A percentile compares a stretch with the other conserved stretches of the same genome.
Evolutionary conservation across 208 protist genomes (phyloP).

Genomic region (Trypanosoma rangeli): DNA sequence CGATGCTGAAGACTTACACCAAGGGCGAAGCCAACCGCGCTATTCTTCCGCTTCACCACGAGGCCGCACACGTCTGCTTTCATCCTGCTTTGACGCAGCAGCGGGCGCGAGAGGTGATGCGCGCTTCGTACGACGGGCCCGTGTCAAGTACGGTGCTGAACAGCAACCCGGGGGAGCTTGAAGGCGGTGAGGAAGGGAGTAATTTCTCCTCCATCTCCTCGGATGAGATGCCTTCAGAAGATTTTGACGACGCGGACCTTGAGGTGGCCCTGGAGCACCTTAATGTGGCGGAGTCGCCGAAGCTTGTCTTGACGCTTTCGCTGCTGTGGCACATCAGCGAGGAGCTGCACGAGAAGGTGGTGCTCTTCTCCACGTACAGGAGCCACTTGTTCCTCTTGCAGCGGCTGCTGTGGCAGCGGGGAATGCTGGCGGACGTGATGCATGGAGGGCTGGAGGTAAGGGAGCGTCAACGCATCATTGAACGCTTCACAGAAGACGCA

Average conservation of each 20-base stretch:
- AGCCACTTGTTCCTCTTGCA: conserved; percentile 57
- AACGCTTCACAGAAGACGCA: conserved; percentile 56
- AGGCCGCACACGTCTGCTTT: conserved; percentile 70
- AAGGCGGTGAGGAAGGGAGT: neutral
- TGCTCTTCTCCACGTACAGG: conserved; percentile 80
- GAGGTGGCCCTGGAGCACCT: conserved; percentile 19
- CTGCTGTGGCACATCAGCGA: conserved; percentile 54
- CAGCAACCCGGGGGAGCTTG: neutral
- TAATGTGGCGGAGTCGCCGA: conserved; percentile 54
- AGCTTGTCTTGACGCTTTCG: conserved; percentile 57
- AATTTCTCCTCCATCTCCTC: neutral
- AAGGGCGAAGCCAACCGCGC: conserved; percentile 27
- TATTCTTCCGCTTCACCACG: conserved; percentile 55
- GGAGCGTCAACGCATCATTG: conserved; percentile 53
- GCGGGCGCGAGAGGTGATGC: conserved; percentile 3
- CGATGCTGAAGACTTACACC: conserved; percentile 38
- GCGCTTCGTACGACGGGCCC: neutral
- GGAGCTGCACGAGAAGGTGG: conserved; percentile 60
- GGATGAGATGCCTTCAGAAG: neutral
- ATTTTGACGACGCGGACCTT: conserved; percentile 1
- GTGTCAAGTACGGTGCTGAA: neutral
- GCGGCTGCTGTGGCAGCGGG: conserved; percentile 35
- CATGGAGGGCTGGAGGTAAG: conserved; percentile 39
- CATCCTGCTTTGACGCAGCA: conserved; percentile 35
- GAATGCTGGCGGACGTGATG: conserved; percentile 37